Percentiles rank a stretch among this genome's conserved stretches.
These are phyloP conservation scores for Diacronema lutheri DNA, from an alignment of 78 protist species.

Conservation along the genomic window DNA sequence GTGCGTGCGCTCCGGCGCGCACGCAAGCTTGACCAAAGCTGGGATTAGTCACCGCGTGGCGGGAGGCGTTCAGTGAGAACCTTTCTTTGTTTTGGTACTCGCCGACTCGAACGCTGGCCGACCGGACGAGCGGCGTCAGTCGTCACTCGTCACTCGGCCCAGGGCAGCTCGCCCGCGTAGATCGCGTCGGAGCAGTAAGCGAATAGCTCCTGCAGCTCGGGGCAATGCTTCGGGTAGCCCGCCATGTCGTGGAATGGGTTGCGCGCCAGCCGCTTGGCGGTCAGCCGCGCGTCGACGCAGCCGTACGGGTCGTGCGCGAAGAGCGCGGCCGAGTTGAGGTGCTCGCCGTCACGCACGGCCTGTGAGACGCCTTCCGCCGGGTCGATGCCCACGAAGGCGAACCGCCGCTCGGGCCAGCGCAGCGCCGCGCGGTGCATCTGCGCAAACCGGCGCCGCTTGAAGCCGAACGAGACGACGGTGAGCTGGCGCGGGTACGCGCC, in stretches of 20 bases:
- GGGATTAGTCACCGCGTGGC: no score
- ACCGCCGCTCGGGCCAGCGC: background rate
- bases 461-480: slow-evolving; percentile 26
- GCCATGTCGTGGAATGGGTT: background rate
- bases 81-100: no score
- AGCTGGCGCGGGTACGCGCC: background rate
- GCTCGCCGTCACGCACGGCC: background rate
- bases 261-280: background rate
- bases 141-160: background rate
- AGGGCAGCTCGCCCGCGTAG: background rate
- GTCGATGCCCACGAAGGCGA: slow-evolving; percentile 12
- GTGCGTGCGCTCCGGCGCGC: no score
- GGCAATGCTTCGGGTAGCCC: background rate
- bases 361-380: background rate
- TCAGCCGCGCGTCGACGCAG: background rate
- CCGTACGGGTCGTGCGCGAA: background rate
- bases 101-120: no score
- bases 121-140: no score
- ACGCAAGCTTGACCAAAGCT: no score
- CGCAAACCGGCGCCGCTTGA: slow-evolving; percentile 11
- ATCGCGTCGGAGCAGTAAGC: background rate
- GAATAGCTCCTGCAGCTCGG: background rate
- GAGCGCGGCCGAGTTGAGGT: background rate
- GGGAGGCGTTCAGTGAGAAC: no score
- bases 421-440: slow-evolving; percentile 33